Conservation (phyloP, 805 yeast genomes). For the Lipomyces sp. region DNA sequence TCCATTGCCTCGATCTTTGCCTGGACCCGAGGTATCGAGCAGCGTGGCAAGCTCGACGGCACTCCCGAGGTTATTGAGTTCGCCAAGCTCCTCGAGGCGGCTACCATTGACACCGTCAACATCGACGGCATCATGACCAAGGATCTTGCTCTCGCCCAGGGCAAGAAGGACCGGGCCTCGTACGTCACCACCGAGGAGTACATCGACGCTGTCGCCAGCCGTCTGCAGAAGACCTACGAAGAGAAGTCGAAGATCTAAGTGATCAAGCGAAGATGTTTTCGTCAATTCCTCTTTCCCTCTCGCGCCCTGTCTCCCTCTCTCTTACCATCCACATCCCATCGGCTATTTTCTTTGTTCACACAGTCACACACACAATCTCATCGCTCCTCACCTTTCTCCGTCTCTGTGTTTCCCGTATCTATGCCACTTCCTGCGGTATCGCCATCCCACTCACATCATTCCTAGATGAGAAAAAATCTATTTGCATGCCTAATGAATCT, state of each 20-base stretch:
- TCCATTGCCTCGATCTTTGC: slow-evolving; percentile 97
- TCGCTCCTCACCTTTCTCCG: too few species aligned
- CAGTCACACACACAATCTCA: too few species aligned
- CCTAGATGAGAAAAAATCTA: too few species aligned
- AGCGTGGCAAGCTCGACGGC: slow-evolving; percentile 84
- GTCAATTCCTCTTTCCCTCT: too few species aligned
- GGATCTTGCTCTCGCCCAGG: slow-evolving; percentile 87
- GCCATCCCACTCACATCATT: too few species aligned
- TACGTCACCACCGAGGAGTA: slow-evolving; percentile 93
- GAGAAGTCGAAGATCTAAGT: slow-evolving; percentile 15
- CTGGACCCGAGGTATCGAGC: slow-evolving; percentile 90
- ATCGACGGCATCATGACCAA: slow-evolving; percentile 90
- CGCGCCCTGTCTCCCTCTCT: too few species aligned
- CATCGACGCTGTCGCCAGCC: slow-evolving; percentile 61
- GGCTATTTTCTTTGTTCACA: too few species aligned
- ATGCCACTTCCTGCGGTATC: too few species aligned
- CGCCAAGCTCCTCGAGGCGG: slow-evolving; percentile 74
- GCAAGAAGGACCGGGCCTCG: slow-evolving; percentile 74
- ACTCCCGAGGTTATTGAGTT: slow-evolving; percentile 83
- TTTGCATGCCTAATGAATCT: too few species aligned
- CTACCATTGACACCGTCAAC: slow-evolving; percentile 81
- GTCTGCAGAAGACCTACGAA: slow-evolving; percentile 21
- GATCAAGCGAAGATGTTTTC: not conserved
- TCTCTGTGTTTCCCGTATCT: too few species aligned
- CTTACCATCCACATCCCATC: too few species aligned